These are phyloP conservation scores for Cynara cardunculus DNA, from an alignment of 129 eudicot species.

Conservation along the genomic window DNA sequence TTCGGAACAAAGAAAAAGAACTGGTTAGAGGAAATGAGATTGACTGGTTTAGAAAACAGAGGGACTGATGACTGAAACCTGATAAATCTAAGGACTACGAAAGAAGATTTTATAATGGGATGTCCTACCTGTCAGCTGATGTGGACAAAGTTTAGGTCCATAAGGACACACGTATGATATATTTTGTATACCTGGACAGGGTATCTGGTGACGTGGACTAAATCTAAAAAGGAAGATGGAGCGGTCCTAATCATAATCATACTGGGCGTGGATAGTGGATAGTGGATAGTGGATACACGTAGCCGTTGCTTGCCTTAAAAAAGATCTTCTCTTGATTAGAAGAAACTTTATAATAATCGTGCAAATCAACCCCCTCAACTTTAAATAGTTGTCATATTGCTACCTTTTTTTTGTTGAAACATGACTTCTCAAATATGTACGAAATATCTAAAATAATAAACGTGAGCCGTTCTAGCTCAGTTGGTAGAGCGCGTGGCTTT, in stretches of 20 bases:
- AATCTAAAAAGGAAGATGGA: constrained; percentile 33
- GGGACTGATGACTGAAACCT: constrained; percentile 14
- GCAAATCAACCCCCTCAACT: constrained; percentile 10
- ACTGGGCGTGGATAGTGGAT: constrained; percentile 6
- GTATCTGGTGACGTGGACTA: constrained; percentile 20
- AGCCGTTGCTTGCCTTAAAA: constrained; percentile 13
- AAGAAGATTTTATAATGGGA: constrained; percentile 7
- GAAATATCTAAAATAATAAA: background rate
- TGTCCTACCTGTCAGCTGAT: constrained; percentile 28
- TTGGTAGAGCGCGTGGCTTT: constrained; percentile 99
- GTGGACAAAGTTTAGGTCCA: constrained; percentile 30
- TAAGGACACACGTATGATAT: constrained; percentile 17
- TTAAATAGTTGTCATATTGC: background rate
- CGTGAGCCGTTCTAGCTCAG: constrained; percentile 57
- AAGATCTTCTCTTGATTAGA: constrained; percentile 10
- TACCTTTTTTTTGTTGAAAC: background rate
- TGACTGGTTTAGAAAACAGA: constrained; percentile 29
- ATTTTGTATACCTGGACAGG: background rate
- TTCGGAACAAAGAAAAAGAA: constrained; percentile 2
- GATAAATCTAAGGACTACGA: constrained; percentile 19
- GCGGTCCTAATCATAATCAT: constrained; percentile 22
- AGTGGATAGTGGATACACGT: constrained; percentile 22
- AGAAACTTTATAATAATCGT: background rate
- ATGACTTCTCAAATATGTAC: background rate
- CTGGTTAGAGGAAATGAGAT: constrained; percentile 17